These are phyloP conservation scores for Hemileccinum rubropunctum DNA, from an alignment of 768 basidiomycete species.

Conservation along the genomic window DNA sequence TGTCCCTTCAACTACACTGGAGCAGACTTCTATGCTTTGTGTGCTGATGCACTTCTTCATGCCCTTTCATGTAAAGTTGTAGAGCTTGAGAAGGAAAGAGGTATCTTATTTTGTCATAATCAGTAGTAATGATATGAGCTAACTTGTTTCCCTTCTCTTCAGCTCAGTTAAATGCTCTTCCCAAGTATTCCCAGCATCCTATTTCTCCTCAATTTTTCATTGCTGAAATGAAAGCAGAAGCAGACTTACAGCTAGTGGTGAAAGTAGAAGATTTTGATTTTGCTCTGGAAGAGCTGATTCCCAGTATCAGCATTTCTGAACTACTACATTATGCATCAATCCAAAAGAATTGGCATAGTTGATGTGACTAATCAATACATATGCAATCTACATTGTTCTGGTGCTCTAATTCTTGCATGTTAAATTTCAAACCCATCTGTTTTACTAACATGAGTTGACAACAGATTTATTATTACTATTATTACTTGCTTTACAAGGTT, in stretches of 20 bases:
- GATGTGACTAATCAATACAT: neutral
- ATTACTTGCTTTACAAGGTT: no score
- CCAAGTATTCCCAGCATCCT: conserved; percentile 47
- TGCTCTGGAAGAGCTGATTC: conserved; percentile 69
- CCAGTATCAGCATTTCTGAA: conserved; percentile 82
- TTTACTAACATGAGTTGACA: no score
- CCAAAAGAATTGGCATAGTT: conserved; percentile 20
- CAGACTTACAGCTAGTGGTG: conserved; percentile 77
- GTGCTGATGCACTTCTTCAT: conserved; percentile 93
- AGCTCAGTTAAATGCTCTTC: conserved; percentile 44
- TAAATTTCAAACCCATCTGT: no score
- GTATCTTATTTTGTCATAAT: conserved; percentile 35
- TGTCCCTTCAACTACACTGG: conserved; percentile 96
- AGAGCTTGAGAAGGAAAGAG: conserved; percentile 72
- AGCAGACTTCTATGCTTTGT: conserved; percentile 97
- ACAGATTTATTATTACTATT: no score
- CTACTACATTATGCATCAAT: conserved; percentile 80
- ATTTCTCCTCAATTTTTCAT: conserved; percentile 91
- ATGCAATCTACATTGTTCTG: neutral
- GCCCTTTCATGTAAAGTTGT: conserved; percentile 90
- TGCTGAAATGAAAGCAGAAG: conserved; percentile 68
- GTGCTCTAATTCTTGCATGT: no score
- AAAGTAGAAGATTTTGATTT: conserved; percentile 68
- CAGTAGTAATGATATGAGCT: neutral
- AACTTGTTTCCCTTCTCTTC: neutral